Evolutionary conservation across 2,329 filamentous ascomycete species (phyloP).

Genomic region (Grosmannia huntii): DNA sequence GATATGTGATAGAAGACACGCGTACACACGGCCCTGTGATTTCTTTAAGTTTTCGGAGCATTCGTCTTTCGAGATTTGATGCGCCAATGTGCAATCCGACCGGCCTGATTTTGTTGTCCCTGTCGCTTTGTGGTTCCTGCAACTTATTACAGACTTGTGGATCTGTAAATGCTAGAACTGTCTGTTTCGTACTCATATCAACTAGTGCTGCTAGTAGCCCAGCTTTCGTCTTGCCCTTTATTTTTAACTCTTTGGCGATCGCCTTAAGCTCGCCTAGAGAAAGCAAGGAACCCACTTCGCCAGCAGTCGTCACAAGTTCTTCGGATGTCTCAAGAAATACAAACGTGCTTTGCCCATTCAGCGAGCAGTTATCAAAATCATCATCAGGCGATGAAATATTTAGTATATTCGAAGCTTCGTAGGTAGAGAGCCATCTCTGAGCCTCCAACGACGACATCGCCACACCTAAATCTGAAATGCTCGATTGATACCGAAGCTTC

Average conservation of each 20-base stretch:
- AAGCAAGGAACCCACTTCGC: slow-evolving; percentile 72
- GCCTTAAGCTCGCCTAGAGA: slow-evolving; percentile 78
- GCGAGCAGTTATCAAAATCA: neutral
- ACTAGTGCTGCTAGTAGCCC: slow-evolving; percentile 65
- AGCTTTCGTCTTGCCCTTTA: slow-evolving; percentile 77
- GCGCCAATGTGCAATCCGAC: neutral
- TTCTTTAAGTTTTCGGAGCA: slow-evolving; percentile 40
- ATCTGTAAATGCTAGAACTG: slow-evolving; percentile 38
- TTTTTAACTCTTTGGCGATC: slow-evolving; percentile 74
- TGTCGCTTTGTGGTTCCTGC: neutral
- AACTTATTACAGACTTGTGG: neutral
- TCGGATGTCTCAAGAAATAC: slow-evolving; percentile 71
- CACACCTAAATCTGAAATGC: slow-evolving; percentile 60
- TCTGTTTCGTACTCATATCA: slow-evolving; percentile 61
- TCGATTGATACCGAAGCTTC: slow-evolving; percentile 65
- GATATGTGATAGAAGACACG: slow-evolving; percentile 57
- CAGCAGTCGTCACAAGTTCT: slow-evolving; percentile 58
- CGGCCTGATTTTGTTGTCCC: neutral
- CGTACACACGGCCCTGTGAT: slow-evolving; percentile 75
- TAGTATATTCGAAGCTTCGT: neutral
- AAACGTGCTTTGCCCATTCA: slow-evolving; percentile 30
- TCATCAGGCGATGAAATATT: neutral
- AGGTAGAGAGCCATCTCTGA: slow-evolving; percentile 18
- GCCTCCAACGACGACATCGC: slow-evolving; percentile 55
- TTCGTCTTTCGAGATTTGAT: slow-evolving; percentile 32